Conservation (phyloP, 768 basidiomycete species). For the Cystofilobasidium bisporidii region DNA sequence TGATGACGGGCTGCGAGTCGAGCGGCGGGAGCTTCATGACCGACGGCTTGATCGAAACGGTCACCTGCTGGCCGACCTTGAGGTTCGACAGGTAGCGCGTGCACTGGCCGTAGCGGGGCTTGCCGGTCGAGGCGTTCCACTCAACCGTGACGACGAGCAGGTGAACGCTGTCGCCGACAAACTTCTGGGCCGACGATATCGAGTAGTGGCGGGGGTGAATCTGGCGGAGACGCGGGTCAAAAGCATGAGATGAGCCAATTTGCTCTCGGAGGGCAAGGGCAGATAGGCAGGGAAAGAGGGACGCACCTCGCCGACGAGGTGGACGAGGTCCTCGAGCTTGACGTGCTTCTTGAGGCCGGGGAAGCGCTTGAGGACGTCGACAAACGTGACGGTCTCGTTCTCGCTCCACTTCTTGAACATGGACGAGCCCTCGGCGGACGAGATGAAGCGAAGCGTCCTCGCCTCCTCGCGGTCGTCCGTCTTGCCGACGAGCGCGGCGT, state of each 20-base stretch:
- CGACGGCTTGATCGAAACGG: slow-evolving; percentile 94
- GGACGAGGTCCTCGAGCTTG: slow-evolving; percentile 59
- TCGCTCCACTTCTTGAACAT: slow-evolving; percentile 94
- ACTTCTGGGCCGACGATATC: slow-evolving; percentile 90
- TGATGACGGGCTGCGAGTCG: slow-evolving; percentile 81
- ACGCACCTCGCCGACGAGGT: slow-evolving; percentile 62
- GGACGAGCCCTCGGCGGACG: slow-evolving; percentile 75
- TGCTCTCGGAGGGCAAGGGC: too few species aligned
- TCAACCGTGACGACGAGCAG: slow-evolving; percentile 92
- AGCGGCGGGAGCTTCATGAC: slow-evolving; percentile 97
- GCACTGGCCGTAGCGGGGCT: slow-evolving; percentile 90
- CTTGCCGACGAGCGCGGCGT: slow-evolving; percentile 68
- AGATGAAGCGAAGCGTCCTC: slow-evolving; percentile 79
- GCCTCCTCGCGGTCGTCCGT: slow-evolving; percentile 62
- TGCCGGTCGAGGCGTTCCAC: slow-evolving; percentile 47
- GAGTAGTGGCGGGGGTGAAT: slow-evolving; percentile 98
- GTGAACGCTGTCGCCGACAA: slow-evolving; percentile 89
- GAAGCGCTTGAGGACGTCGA: slow-evolving; percentile 69
- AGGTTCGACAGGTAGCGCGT: slow-evolving; percentile 85
- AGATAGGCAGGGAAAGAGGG: background rate
- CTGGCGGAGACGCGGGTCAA: too few species aligned
- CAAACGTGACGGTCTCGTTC: slow-evolving; percentile 89
- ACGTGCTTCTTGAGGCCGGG: slow-evolving; percentile 69
- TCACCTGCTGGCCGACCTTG: slow-evolving; percentile 79
- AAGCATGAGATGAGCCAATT: too few species aligned